A percentile compares a stretch with the other conserved stretches of the same genome.
phyloP scores from a whole-genome alignment of 257 asterid genomes.

The Nicotiana benthamiana region DNA sequence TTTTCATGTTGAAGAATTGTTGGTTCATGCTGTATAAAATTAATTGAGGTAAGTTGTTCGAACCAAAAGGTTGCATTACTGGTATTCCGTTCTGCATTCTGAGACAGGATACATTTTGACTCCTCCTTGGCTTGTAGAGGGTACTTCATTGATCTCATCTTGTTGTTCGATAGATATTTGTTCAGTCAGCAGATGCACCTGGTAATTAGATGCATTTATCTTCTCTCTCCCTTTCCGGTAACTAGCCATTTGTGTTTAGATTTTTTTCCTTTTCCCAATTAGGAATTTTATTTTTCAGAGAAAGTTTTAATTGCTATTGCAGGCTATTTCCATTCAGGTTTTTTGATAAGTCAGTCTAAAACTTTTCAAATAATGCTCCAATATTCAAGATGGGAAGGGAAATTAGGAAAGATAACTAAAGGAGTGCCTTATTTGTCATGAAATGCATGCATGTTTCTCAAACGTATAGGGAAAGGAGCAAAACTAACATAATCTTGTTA shows the following conservation, averaged over 20 bases:
- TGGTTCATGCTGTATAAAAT: not conserved
- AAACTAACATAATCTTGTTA: not conserved
- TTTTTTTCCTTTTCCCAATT: not conserved
- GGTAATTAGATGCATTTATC: not conserved
- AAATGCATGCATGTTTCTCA: not conserved
- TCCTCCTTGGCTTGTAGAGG: not conserved
- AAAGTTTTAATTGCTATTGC: not conserved
- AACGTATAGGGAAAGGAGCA: not conserved
- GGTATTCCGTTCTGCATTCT: not conserved
- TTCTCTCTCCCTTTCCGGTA: not conserved
- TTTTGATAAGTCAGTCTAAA: not conserved
- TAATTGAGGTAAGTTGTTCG: not conserved
- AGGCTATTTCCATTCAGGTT: not conserved
- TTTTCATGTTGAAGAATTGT: not conserved
- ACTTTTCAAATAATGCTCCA: not conserved
- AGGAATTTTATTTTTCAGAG: not conserved
- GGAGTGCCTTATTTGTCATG: not conserved
- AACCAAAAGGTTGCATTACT: not conserved
- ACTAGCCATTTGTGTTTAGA: not conserved
- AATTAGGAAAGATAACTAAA: not conserved
- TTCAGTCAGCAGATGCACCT: not conserved
- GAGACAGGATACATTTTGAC: not conserved
- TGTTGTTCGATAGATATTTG: not conserved
- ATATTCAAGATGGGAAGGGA: not conserved
- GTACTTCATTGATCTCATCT: not conserved